These are phyloP conservation scores for Aegilops bicornis DNA, from an alignment of 176 grass and related monocot genomes.

Conservation along the genomic window DNA sequence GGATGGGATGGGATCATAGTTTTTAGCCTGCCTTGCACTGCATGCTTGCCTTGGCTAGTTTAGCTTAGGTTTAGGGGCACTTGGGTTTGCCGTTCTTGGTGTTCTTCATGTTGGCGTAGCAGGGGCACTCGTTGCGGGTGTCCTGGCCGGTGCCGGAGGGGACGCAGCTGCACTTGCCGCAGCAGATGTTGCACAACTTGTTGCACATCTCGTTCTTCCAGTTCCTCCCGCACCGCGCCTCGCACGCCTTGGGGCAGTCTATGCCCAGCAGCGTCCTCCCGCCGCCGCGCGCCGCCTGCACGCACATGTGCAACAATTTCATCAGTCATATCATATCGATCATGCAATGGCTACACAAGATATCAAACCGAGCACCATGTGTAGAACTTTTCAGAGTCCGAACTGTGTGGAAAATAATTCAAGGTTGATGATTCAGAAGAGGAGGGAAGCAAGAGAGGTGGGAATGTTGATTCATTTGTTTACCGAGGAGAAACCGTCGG, in stretches of 20 bases:
- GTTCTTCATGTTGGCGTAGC: constrained; percentile 44
- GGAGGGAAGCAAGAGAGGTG: too few species aligned
- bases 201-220: constrained; percentile 83
- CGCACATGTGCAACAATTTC: too few species aligned
- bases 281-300: not conserved
- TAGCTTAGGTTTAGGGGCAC: not conserved
- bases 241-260: constrained; percentile 57
- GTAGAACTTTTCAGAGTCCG: too few species aligned
- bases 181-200: constrained; percentile 76
- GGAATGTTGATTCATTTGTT: not conserved
- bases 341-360: not conserved
- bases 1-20: too few species aligned
- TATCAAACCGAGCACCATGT: too few species aligned
- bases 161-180: constrained; percentile 66
- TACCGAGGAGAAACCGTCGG: not conserved
- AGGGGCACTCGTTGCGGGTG: constrained; percentile 40
- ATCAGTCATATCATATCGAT: too few species aligned
- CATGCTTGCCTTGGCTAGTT: not conserved
- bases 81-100: constrained; percentile 31
- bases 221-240: constrained; percentile 50
- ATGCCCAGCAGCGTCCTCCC: not conserved
- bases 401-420: too few species aligned
- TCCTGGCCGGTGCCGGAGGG: constrained; percentile 72
- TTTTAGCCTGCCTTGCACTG: too few species aligned
- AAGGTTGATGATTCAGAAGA: too few species aligned